Base-by-base conservation (phyloP, 495 filamentous ascomycete species). In the Bathelium albidoporum region DNA sequence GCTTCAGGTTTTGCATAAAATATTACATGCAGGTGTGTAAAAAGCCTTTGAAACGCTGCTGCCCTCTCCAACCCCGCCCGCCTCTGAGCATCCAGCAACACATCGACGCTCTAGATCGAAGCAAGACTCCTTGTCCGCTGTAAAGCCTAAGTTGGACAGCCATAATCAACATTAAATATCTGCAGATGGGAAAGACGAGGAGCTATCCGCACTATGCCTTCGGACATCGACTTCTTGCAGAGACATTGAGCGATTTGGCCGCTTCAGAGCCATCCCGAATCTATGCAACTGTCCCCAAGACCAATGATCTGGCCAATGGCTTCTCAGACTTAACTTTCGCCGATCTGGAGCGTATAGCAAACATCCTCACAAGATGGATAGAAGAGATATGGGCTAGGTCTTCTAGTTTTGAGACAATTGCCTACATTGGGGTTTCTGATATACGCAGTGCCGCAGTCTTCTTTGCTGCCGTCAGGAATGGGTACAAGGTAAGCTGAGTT, bases 341-440 rank as follows among this genome's bases (percentile, higher is more conserved):
- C 16, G 36, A 16, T 41, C 7, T 41, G 7, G 36, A 41, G 36
- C 36, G 36, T 41, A 41, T 41, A 16, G 36, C 16, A 41, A 41
- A 41, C 16, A 16, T 16, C 36, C 36, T 41, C 16, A 7, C 36
- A 41, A 16, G 36, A 7, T 41, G 36, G 36, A 7, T 7, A 5
- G 36, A 41, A 16, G 36, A 41, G 7, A 41, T 16, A 5, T 41
- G 36, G 36, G 36, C 7, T 41, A 41, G 36, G 36, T 41, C 36
- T 16, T 41, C 36, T 24, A 36, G 39, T 0, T 62, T 58, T 39
- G 65, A 67, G 32, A 67, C 65, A 7, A 32, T 67, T n/a, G 28
- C 58, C 2, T 67, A 67, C 34, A 58, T 67, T 39, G 65, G 65
- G 12, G 64, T 64, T 36, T 61, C 61, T 1, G 65, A 67, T 34